Evolutionary conservation across 345 rosid genomes (phyloP).

Genomic region (Syzygium grande): DNA sequence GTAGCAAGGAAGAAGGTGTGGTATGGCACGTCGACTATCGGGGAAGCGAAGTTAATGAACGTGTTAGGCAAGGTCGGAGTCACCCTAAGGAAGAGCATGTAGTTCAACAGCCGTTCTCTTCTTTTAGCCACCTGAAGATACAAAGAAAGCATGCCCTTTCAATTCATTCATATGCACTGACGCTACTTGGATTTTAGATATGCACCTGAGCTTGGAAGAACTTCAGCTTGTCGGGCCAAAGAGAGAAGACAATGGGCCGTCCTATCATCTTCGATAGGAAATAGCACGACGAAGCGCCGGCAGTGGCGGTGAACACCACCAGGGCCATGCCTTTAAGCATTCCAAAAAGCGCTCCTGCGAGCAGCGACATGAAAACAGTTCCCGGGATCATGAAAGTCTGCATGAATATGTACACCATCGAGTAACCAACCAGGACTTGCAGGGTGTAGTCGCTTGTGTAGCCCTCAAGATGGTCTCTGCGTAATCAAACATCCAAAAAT

Average conservation of each 20-base stretch:
- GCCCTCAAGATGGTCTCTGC: conserved; percentile 72
- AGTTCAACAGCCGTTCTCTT: conserved; percentile 57
- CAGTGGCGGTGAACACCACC: conserved; percentile 65
- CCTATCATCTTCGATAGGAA: conserved; percentile 31
- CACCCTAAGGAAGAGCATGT: conserved; percentile 78
- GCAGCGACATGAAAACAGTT: conserved; percentile 32
- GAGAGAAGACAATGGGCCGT: conserved; percentile 22
- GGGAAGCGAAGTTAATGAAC: conserved; percentile 86
- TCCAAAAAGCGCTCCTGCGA: conserved; percentile 38
- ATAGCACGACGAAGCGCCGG: conserved; percentile 40
- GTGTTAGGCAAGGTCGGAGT: conserved; percentile 91
- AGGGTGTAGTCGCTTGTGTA: conserved; percentile 80
- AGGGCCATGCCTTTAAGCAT: conserved; percentile 24
- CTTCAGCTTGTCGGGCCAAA: conserved; percentile 34
- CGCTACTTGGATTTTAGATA: background rate
- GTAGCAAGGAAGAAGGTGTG: conserved; percentile 45
- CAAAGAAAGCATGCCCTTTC: background rate
- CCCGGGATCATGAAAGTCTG: conserved; percentile 49
- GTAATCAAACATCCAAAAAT: background rate
- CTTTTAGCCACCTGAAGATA: conserved; percentile 58
- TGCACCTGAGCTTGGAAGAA: conserved; percentile 85
- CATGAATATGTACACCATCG: conserved; percentile 76
- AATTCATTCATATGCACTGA: background rate
- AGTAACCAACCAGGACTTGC: conserved; percentile 76
- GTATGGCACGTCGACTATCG: conserved; percentile 76